These are phyloP conservation scores for Neurospora crassa DNA, from an alignment of 2,329 filamentous ascomycete genomes.

Conservation along the genomic window DNA sequence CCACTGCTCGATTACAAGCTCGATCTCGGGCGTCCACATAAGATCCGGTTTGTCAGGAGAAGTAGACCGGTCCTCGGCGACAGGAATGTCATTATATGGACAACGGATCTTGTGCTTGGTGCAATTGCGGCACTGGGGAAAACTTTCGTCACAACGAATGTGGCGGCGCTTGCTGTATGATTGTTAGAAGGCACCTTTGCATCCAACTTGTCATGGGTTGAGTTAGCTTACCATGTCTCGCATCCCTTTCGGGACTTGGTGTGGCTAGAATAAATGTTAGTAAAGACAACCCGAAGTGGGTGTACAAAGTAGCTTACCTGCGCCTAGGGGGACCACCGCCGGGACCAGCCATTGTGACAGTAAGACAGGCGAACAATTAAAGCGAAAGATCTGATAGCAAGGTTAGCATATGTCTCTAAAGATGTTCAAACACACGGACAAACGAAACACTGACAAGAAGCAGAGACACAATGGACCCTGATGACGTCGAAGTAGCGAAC, in stretches of 20 bases:
- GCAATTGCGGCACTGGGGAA: conserved; percentile 97
- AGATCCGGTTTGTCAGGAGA: conserved; percentile 59
- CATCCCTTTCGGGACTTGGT: conserved; percentile 98
- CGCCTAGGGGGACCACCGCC: conserved; percentile 83
- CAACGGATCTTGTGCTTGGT: conserved; percentile 98
- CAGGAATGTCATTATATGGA: conserved; percentile 86
- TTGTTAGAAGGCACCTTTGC: conserved; percentile 9
- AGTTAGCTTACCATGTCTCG: conserved; percentile 63
- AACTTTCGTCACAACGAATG: conserved; percentile 95
- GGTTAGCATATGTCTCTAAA: conserved; percentile 7
- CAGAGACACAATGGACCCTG: conserved; percentile 17
- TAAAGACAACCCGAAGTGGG: not conserved
- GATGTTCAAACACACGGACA: not conserved
- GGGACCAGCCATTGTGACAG: conserved; percentile 71
- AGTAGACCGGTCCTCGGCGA: conserved; percentile 51
- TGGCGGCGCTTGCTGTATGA: conserved; percentile 71
- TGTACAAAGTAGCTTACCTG: conserved; percentile 35
- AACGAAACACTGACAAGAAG: conserved; percentile 13
- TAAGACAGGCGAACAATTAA: conserved; percentile 18
- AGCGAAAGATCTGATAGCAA: conserved; percentile 26
- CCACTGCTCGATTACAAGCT: conserved; percentile 75
- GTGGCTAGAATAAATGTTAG: conserved; percentile 51
- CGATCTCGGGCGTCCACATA: conserved; percentile 79
- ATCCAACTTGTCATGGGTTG: not conserved
- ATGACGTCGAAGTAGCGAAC: conserved; percentile 16